These are phyloP conservation scores for Cyathus striatus DNA, from an alignment of 768 basidiomycete species.

Conservation along the genomic window DNA sequence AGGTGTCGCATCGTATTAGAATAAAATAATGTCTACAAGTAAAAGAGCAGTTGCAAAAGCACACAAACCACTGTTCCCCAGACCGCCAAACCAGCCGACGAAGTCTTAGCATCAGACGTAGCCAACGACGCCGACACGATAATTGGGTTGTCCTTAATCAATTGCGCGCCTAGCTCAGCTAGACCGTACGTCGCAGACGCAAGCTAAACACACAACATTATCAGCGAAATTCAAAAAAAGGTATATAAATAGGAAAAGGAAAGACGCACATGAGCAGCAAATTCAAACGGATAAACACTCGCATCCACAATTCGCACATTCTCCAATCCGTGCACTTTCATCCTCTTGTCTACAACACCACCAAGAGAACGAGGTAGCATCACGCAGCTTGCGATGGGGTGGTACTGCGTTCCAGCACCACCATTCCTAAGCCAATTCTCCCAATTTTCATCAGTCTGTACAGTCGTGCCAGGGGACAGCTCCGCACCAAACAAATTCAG, in stretches of 20 bases:
- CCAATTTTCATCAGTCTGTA: slow-evolving; percentile 48
- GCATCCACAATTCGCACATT: slow-evolving; percentile 59
- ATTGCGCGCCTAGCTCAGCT: slow-evolving; percentile 19
- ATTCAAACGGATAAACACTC: slow-evolving; percentile 48
- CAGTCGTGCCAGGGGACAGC: slow-evolving; percentile 39
- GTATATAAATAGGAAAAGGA: no score
- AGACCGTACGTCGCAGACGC: slow-evolving; percentile 18
- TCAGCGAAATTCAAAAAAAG: background rate
- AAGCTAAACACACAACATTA: background rate
- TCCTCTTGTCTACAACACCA: slow-evolving; percentile 9
- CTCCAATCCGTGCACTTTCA: slow-evolving; percentile 11
- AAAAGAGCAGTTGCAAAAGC: no score
- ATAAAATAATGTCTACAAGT: no score
- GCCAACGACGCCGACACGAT: no score
- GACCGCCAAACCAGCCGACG: no score
- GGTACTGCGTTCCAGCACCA: slow-evolving; percentile 41
- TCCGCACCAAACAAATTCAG: slow-evolving; percentile 35
- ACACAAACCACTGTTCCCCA: no score
- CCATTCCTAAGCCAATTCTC: slow-evolving; percentile 36
- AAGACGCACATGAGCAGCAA: slow-evolving; percentile 26
- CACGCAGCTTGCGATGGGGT: slow-evolving; percentile 27
- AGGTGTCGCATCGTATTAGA: no score
- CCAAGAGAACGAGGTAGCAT: slow-evolving; percentile 9
- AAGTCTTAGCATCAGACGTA: no score
- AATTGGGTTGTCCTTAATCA: no score